Evolutionary conservation across 2,329 filamentous ascomycete genomes (phyloP).

Genomic region (Aureobasidium sp.): DNA sequence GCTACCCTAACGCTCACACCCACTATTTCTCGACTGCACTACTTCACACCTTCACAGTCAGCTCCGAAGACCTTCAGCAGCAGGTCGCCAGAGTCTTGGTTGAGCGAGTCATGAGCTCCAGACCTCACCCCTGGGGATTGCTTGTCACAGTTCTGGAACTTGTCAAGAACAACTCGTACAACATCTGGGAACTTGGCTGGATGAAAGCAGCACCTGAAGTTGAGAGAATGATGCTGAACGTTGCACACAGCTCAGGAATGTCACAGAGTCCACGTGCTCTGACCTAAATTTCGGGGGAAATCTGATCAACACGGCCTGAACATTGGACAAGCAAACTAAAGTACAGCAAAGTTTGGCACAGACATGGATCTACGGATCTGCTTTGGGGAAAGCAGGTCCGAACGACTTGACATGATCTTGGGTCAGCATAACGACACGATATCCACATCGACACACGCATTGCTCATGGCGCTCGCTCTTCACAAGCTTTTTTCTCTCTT

Average conservation of each 20-base stretch:
- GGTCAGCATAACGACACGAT: not conserved
- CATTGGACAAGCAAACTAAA: not conserved
- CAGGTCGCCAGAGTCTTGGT: constrained; percentile 83
- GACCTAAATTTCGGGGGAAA: constrained; percentile 2
- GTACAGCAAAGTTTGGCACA: not conserved
- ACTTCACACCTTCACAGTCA: constrained; percentile 65
- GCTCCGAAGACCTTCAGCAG: constrained; percentile 70
- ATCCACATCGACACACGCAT: not conserved
- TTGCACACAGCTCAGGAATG: constrained; percentile 15
- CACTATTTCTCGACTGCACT: constrained; percentile 86
- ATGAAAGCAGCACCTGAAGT: constrained; percentile 87
- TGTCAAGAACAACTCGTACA: constrained; percentile 81
- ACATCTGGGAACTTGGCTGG: constrained; percentile 87
- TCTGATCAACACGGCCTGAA: not conserved
- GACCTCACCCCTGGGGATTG: constrained; percentile 93
- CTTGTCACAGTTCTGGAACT: constrained; percentile 83
- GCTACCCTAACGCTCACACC: constrained; percentile 81
- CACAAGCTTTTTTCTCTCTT: not conserved
- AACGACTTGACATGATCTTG: not conserved
- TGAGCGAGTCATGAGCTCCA: constrained; percentile 78
- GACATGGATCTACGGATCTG: not conserved
- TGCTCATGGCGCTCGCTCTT: not conserved
- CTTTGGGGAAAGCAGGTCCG: constrained; percentile 1
- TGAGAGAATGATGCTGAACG: constrained; percentile 24
- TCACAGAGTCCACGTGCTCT: constrained; percentile 9